phyloP scores from a whole-genome alignment of 805 yeast species.

The Saccharomycopsis javanensis region DNA sequence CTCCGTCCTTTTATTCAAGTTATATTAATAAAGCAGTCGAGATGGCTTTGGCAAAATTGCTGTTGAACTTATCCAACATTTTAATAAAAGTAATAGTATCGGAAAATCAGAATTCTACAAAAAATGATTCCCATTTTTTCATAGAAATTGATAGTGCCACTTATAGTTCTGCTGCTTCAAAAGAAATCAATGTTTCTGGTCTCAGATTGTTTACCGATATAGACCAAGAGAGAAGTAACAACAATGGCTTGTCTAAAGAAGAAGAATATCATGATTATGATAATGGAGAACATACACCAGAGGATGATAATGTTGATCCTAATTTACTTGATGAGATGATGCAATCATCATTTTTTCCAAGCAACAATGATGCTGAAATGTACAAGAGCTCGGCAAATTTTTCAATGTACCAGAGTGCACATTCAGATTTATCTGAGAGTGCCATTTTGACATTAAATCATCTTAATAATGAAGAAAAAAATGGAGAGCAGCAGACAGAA shows the following conservation, averaged over 20 bases:
- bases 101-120: conserved; percentile 22
- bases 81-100: conserved; percentile 43
- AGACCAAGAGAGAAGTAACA: conserved; percentile 20
- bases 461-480: conserved; percentile 4
- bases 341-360: conserved; percentile 24
- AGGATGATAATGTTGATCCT: conserved; percentile 17
- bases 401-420: conserved; percentile 18
- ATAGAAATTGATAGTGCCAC: conserved; percentile 27
- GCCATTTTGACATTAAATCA: conserved; percentile 17
- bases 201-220: conserved; percentile 30
- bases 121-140: conserved; percentile 13
- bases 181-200: conserved; percentile 33
- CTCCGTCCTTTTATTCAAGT: conserved; percentile 10
- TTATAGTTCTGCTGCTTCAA: conserved; percentile 36
- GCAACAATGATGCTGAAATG: background rate
- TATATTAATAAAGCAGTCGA: conserved; percentile 48
- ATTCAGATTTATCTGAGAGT: conserved; percentile 17
- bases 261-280: conserved; percentile 30
- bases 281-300: conserved; percentile 15
- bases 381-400: background rate
- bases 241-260: conserved; percentile 10
- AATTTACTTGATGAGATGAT: conserved; percentile 26
- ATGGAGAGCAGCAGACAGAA: background rate
- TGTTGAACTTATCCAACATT: conserved; percentile 38
- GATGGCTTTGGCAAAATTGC: conserved; percentile 53